Base-by-base conservation (phyloP, 257 asterid genomes). In the Nicotiana obtusifolia region DNA sequence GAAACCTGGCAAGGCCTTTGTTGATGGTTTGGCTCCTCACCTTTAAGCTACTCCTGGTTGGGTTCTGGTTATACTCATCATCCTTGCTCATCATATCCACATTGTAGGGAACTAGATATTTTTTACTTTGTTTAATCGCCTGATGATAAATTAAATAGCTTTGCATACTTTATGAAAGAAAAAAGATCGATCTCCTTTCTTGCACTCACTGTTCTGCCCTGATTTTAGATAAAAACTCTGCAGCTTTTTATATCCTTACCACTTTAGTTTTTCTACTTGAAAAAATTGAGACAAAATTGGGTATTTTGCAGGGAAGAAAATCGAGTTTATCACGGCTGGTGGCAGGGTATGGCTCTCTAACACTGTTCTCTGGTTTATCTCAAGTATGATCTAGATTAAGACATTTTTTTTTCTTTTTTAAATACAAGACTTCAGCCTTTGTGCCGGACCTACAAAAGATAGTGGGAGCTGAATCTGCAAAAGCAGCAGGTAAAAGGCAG, bases 21-120 rank as follows among this genome's bases (percentile, higher is more conserved):
- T 96, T 83, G 97, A 93, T 90, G 99, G 99, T 96, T 86, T 87
- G 99, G 90, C 91, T 91, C 93, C 89, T 88, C 89, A 90, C 90
- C 87, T 68, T 64, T 83, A 87, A 81, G 81, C 78, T 85, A 86
- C 84, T 66, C 85, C 82, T 83, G 76, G 69, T 53, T 54, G 80
- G 83, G 81, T 83, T 69, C 28, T 81, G 84, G 68, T 73, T 85
- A 82, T 81, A 31, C 26, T 13, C 54, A 41, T 67, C 41, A 73
- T 75, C 20, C 61, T 15, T 75, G 80, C 41, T 49, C 26, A 73
- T 73, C 61, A 47, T 49, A 73, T 24, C 44, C 62, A 47, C 44
- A 26, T 49, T 49, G 10, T 49, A 1, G 44, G 49, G 44, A 49
- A 47, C 16, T 49, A 14, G 57, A 59, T 66, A 13, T 26, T 16